Evolutionary conservation across 2,329 filamentous ascomycete genomes (phyloP).

Genomic region (Talaromyces amestolkiae): DNA sequence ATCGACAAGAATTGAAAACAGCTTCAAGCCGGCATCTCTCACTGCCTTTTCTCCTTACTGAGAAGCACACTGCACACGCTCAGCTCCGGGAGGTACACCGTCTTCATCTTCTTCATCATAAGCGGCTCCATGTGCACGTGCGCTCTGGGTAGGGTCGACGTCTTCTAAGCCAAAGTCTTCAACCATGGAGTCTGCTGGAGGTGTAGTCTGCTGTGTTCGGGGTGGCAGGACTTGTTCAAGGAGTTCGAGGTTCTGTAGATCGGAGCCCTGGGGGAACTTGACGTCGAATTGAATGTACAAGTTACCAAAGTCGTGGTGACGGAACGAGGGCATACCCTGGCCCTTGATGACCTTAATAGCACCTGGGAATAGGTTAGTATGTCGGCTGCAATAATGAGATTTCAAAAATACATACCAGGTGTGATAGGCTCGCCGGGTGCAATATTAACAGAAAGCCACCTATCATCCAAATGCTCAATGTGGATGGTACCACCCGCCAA

Average conservation of each 20-base stretch:
- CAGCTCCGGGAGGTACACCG: constrained; percentile 46
- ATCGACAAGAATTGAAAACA: background rate
- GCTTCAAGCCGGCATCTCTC: constrained; percentile 2
- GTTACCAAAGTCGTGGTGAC: constrained; percentile 94
- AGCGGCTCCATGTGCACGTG: constrained; percentile 61
- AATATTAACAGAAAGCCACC: constrained; percentile 93
- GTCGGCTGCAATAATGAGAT: background rate
- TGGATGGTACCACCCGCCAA: constrained; percentile 86
- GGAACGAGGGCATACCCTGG: constrained; percentile 94
- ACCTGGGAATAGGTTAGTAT: constrained; percentile 53
- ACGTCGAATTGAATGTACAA: constrained; percentile 97
- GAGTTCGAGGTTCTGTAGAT: constrained; percentile 68
- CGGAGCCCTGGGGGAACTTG: constrained; percentile 83
- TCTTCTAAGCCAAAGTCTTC: constrained; percentile 87
- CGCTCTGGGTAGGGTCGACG: constrained; percentile 66
- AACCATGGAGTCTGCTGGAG: constrained; percentile 82
- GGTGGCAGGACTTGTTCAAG: constrained; percentile 84
- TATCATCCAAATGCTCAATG: constrained; percentile 94
- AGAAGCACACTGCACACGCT: constrained; percentile 53
- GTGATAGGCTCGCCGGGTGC: constrained; percentile 91
- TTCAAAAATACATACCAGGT: constrained; percentile 63
- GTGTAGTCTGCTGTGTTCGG: constrained; percentile 61
- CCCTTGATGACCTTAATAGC: constrained; percentile 90
- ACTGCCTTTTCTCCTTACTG: constrained; percentile 36
- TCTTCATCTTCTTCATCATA: constrained; percentile 69